Base-by-base conservation (phyloP, 345 rosid species). In the Camelina neglecta region DNA sequence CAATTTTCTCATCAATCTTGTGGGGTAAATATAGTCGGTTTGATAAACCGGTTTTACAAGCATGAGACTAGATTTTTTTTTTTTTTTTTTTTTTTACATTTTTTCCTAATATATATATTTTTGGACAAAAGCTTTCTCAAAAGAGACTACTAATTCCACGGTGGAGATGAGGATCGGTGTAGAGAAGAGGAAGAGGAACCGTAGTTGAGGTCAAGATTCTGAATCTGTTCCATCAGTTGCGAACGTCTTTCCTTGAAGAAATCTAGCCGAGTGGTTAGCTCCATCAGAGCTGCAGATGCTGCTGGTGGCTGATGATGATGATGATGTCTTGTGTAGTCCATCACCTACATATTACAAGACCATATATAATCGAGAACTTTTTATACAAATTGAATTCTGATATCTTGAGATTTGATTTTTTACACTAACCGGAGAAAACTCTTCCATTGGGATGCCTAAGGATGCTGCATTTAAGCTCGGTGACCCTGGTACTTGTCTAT, bases 231-330 rank as follows among this genome's bases (percentile, higher is more conserved):
- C 92, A 94, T 94, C 8, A 94, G 89, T 77, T 94, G 96, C 21
- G 98, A 90, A 24, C 98, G 92, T 78, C 96, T 82, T 85, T 94
- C 98, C 81, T 94, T 92, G 92, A 94, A 94, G 84, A 89, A 94
- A 84, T 94, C 98, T 4, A 94, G 96, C 5, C 96, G 92, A 9
- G 91, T 85, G 4, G 97, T 92, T 81, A 94, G 78, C 81, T 94
- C 96, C 69, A 92, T 91, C 60, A 94, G 78, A 50, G 98, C 94
- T 45, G 95, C 87, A 69, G 98, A 87, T 38, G 96, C 84, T 67
- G 85, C 82, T 7, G 92, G 72, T 13, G 83, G 88, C 31, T 29
- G 31, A 29, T 53, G 86, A 29, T 29, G 80, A 20, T 85, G 81
- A 67, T 85, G 79, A 69, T 59, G 48, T 63, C 75, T 74, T 47